These are phyloP conservation scores for Hibiscus tridactylites DNA, from an alignment of 345 rosid species.

Conservation along the genomic window DNA sequence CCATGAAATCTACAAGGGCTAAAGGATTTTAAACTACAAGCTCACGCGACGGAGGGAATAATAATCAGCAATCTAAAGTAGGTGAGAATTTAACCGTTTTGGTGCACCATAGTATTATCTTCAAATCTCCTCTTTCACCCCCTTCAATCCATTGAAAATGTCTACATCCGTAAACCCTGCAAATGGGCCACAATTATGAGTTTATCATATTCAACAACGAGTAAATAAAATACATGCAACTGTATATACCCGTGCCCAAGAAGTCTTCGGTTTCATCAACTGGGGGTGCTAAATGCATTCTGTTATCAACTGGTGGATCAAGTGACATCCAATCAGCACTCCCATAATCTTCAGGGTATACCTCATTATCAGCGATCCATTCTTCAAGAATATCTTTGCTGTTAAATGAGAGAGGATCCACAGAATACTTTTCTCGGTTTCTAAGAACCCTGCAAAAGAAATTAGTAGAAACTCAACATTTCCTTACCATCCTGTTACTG, in stretches of 20 bases:
- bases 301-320: slow-evolving; percentile 33
- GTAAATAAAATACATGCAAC: neutral
- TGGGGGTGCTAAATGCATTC: slow-evolving; percentile 29
- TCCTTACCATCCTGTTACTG: neutral
- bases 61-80: neutral
- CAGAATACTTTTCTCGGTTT: slow-evolving; percentile 27
- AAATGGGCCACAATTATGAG: neutral
- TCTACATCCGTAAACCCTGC: slow-evolving; percentile 77
- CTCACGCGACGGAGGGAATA: neutral
- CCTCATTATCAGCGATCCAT: slow-evolving; percentile 59
- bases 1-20: neutral
- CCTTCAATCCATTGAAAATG: slow-evolving; percentile 47
- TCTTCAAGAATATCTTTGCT: slow-evolving; percentile 47
- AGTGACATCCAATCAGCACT: slow-evolving; percentile 71
- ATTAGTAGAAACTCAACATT: neutral
- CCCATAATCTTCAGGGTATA: slow-evolving; percentile 36
- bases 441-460: slow-evolving; percentile 17
- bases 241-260: slow-evolving; percentile 46
- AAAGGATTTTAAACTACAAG: neutral
- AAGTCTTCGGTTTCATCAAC: slow-evolving; percentile 53
- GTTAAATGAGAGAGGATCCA: slow-evolving; percentile 52
- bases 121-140: slow-evolving; percentile 33
- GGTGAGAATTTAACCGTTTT: neutral
- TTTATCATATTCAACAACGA: neutral
- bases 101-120: neutral